Evolutionary conservation across 176 grass and related monocot species (phyloP), one percentile per base, ranked within the genome.

Genomic region (Dactylis glomerata): DNA sequence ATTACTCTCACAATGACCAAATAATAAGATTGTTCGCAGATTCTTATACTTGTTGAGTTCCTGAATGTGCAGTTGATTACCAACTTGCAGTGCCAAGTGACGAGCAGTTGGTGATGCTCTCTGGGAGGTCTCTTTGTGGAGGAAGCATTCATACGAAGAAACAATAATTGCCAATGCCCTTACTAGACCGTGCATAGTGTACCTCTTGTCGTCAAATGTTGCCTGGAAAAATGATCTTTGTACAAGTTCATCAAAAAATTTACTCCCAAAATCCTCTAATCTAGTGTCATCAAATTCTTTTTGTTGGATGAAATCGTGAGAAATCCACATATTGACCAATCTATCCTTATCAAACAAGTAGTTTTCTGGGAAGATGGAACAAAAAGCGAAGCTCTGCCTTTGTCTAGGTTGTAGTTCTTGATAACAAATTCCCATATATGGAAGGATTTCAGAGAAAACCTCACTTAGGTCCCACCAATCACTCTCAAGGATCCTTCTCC

Each of bases 321-420:
- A 69, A 69, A 69, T 69, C 66, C 66, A 69, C 34, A 69, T 69
- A 69, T 69, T 69, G 36, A 69, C 66, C 36, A 69, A 69, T 40
- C 66, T 69, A 6, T 69, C 66, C 11, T 69, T 69, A 23, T 69
- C 66, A 40, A 69, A 69, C 66, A 69, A 40, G 66, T 69, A 69
- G 22, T 40, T 69, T 38, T 6, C 4, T 40, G 66, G 66, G 10
- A 69, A 69, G 36, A 69, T 69, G 0, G 66, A 69, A 40, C 66
- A 69, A 10, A 69, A 69, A 23, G 66, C 34, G 17, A 69, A 69
- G 34, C 66, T 13, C 65, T 68, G 65, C 33, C 65, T 38, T 20
- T 68, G 8, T 68, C 33, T 68, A n/a, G 65, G 65, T 4, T n/a
- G 20, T 69, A 68, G 66, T 11, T 68, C 66, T 14, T 68, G 66